Evolutionary conservation across 352 stramenopile species (phyloP).

Genomic region (Globisporangium canariense): DNA sequence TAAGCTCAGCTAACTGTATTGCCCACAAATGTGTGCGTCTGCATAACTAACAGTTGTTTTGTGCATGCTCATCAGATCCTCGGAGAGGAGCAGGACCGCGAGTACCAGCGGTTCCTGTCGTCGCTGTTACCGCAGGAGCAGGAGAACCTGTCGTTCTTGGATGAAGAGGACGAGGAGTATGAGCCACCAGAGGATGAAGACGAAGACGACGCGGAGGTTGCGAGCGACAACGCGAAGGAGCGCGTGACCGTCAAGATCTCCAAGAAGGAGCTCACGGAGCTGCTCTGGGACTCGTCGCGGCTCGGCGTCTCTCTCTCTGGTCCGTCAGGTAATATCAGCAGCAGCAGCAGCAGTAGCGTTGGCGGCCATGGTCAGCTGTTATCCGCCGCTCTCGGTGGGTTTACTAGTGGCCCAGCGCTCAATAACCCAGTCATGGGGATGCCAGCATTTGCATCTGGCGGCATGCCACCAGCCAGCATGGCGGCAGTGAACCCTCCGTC

Average conservation of each 20-base stretch:
- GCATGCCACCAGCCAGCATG: not conserved
- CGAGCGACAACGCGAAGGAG: constrained; percentile 20
- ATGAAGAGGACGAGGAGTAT: constrained; percentile 86
- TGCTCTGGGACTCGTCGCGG: constrained; percentile 80
- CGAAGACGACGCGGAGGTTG: constrained; percentile 61
- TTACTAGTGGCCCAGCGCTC: not conserved
- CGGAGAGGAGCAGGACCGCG: constrained; percentile 38
- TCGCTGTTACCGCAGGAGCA: constrained; percentile 73
- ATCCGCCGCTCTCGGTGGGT: not conserved
- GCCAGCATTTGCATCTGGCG: not conserved
- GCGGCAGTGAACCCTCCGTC: not conserved
- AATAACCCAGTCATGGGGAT: not conserved
- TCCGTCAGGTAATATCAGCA: not conserved
- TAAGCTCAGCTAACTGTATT: constrained; percentile 7
- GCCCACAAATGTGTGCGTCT: constrained; percentile 12
- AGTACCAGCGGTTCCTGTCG: constrained; percentile 83
- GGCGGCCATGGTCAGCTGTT: not conserved
- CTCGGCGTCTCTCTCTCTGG: constrained; percentile 36
- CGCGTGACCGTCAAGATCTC: constrained; percentile 47
- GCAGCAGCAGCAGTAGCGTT: not conserved
- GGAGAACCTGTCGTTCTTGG: constrained; percentile 74
- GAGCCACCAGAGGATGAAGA: constrained; percentile 71
- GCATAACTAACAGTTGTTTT: not conserved
- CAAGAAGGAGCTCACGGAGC: constrained; percentile 77
- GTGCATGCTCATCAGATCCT: constrained; percentile 14